A percentile compares a stretch with the other conserved stretches of the same genome.
Evolutionary conservation across 2,329 filamentous ascomycete genomes (phyloP).

Genomic region (Zasmidium angulare): DNA sequence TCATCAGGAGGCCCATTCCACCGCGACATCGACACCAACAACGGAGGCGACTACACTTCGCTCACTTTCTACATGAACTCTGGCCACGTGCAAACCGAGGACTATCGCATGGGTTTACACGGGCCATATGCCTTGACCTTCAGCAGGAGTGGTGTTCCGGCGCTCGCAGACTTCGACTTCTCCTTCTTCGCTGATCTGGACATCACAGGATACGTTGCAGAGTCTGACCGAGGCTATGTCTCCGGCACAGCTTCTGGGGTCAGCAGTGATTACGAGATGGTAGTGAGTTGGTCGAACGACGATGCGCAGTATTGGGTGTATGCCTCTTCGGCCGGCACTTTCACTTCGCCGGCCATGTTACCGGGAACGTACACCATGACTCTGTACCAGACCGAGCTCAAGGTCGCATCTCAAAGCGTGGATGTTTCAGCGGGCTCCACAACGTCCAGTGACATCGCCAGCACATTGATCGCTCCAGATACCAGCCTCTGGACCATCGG

Average conservation of each 20-base stretch:
- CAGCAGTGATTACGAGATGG: constrained; percentile 51
- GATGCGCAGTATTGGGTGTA: constrained; percentile 66
- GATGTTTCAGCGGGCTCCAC: constrained; percentile 52
- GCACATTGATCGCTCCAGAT: constrained; percentile 48
- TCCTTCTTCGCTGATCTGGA: constrained; percentile 61
- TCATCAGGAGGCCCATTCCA: constrained; percentile 66
- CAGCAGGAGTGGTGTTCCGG: constrained; percentile 58
- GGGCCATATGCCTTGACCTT: constrained; percentile 66
- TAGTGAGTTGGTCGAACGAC: constrained; percentile 65
- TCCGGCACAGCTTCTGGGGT: constrained; percentile 62
- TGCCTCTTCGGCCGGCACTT: constrained; percentile 53
- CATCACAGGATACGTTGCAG: constrained; percentile 59
- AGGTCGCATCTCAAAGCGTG: constrained; percentile 52
- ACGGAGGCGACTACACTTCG: constrained; percentile 56
- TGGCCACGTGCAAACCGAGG: constrained; percentile 62
- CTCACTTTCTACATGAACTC: constrained; percentile 71
- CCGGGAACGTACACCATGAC: constrained; percentile 69
- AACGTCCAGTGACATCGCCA: constrained; percentile 53
- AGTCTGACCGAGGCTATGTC: constrained; percentile 58
- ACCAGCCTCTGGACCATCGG: constrained; percentile 63
- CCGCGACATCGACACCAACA: constrained; percentile 65
- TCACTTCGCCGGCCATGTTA: constrained; percentile 66
- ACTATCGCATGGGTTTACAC: constrained; percentile 62
- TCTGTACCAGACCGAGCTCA: constrained; percentile 61
- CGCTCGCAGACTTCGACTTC: constrained; percentile 47